A percentile compares a stretch with the other conserved stretches of the same genome.
phyloP scores from a whole-genome alignment of 495 filamentous ascomycete species.

The Corynascus novoguineensis region DNA sequence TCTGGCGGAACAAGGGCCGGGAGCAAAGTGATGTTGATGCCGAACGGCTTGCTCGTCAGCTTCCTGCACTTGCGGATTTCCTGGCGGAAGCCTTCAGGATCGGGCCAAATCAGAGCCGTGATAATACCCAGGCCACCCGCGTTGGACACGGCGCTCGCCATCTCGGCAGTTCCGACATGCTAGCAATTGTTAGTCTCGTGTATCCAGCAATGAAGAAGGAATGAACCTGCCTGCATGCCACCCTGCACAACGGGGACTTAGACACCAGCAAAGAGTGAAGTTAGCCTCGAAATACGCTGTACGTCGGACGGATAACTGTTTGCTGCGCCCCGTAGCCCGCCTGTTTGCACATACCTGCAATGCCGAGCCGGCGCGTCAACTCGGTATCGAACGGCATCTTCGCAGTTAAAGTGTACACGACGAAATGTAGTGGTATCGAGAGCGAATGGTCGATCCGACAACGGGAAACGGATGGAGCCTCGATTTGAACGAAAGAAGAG shows the following conservation, averaged over 20 bases:
- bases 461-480: neutral
- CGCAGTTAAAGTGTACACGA: neutral
- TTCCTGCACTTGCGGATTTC: constrained; percentile 83
- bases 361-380: constrained; percentile 83
- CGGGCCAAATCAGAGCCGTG: constrained; percentile 91
- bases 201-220: constrained; percentile 10
- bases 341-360: constrained; percentile 54
- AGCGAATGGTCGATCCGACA: neutral
- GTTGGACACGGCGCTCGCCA: constrained; percentile 90
- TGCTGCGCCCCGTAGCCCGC: neutral
- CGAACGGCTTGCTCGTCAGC: constrained; percentile 87
- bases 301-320: neutral
- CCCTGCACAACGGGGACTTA: constrained; percentile 97
- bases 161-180: constrained; percentile 73
- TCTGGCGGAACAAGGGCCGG: constrained; percentile 84
- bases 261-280: constrained; percentile 17
- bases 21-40: constrained; percentile 92
- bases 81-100: constrained; percentile 84
- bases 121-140: constrained; percentile 90
- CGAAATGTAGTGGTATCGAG: neutral
- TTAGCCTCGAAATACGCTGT: constrained; percentile 22
- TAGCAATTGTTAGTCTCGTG: constrained; percentile 20
- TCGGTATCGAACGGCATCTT: constrained; percentile 90
- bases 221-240: constrained; percentile 58
- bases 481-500: neutral